Base-by-base conservation (phyloP, 805 yeast species). In the Naumovozyma dairenensis region DNA sequence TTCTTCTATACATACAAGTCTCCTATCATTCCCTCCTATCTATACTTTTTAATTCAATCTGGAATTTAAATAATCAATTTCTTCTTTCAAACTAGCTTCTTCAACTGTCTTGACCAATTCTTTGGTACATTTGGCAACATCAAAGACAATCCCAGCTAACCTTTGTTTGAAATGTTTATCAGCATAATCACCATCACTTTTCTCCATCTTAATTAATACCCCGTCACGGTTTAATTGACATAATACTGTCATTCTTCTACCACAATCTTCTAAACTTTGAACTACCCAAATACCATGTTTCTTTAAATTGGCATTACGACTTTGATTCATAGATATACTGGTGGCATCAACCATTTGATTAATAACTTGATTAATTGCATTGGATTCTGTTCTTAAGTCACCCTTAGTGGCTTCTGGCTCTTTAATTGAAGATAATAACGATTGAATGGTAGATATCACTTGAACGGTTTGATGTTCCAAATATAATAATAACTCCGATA, bases 71-170 rank as follows among this genome's bases (percentile, higher is more conserved):
- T 78, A 77, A 4, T 77, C 86, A 48, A 87, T 81, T 49, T 86
- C 95, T 45, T 80, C 87, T 49, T 80, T 80, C 48, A 87, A 64
- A 51, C 87, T 80, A 16, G 94, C 94, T 54, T 87, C 96, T 55
- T 89, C 96, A 4, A 89, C 96, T 1, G 94, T 83, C 62, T 87
- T 87, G 15, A 89, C 97, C 52, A 89, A 69, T 58, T 89, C 97
- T 57, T 87, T 89, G 4, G 96, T 89, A 57, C 94, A 81, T 59
- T 89, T 86, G 16, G 96, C 96, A 61, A 89, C 83, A 56, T 89
- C 97, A 62, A 86, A 89, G 19, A 95, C 89, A 45, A 87, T 80
- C 2, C 96, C 96, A 0, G 97, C 97, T 44, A 89, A 72, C 50
- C 96, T 73, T 59, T 89, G 96, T 59, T 84, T 84, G 63, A 85